Conservation (phyloP, 2,329 filamentous ascomycete species). For the Talaromyces sp. region DNA sequence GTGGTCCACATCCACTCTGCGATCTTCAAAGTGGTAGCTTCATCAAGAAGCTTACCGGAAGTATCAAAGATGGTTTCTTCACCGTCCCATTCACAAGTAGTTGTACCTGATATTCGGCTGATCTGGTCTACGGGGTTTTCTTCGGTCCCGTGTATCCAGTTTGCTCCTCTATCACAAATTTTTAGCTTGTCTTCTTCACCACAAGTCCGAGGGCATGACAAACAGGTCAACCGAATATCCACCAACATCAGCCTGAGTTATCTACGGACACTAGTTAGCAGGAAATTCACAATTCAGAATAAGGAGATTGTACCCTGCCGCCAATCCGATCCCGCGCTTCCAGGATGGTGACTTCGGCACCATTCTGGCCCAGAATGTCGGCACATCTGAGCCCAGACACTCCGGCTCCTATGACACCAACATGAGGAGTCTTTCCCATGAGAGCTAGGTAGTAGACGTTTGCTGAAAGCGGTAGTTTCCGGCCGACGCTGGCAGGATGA, state of each 20-base stretch:
- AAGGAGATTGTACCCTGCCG: conserved; percentile 46
- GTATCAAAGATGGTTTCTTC: conserved; percentile 45
- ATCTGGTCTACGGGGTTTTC: conserved; percentile 57
- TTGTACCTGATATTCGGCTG: conserved; percentile 50
- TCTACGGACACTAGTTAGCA: conserved; percentile 26
- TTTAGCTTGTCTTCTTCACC: conserved; percentile 13
- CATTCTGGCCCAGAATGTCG: conserved; percentile 53
- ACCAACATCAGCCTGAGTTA: conserved; percentile 45
- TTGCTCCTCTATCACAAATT: conserved; percentile 48
- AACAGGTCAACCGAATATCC: conserved; percentile 56
- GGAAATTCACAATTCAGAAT: conserved; percentile 8
- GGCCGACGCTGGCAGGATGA: conserved; percentile 11
- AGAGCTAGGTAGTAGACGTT: conserved; percentile 13
- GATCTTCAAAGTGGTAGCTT: conserved; percentile 27
- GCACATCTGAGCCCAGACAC: conserved; percentile 57
- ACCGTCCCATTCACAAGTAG: conserved; percentile 51
- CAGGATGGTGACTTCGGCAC: conserved; percentile 30
- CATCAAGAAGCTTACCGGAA: conserved; percentile 39
- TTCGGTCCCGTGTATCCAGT: conserved; percentile 61
- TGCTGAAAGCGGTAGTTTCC: conserved; percentile 12
- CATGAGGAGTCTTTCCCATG: conserved; percentile 41
- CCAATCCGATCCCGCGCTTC: conserved; percentile 45
- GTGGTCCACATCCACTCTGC: conserved; percentile 52
- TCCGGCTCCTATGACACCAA: conserved; percentile 59
- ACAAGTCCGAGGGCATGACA: conserved; percentile 16